These are phyloP conservation scores for Excoecaria cochinchinensis DNA, from an alignment of 345 rosid species.

Conservation along the genomic window DNA sequence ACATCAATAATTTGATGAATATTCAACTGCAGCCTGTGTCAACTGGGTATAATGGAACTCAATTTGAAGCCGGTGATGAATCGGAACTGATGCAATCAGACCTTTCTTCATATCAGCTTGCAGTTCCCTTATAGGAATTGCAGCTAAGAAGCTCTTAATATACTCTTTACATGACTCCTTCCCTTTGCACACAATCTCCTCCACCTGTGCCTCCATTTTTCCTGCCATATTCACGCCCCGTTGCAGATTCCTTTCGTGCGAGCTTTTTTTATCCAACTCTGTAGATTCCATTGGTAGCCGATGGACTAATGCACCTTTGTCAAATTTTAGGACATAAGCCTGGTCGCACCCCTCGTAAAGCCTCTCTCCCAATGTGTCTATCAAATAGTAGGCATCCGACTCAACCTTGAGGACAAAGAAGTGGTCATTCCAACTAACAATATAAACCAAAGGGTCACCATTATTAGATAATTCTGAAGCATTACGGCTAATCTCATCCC, in stretches of 20 bases:
- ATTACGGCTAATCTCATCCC: slow-evolving; percentile 51
- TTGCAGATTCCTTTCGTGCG: slow-evolving; percentile 2
- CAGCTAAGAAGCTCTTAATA: slow-evolving; percentile 66
- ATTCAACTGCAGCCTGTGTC: slow-evolving; percentile 18
- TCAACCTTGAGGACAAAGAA: slow-evolving; percentile 63
- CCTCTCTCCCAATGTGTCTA: slow-evolving; percentile 72
- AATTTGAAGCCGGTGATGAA: slow-evolving; percentile 62
- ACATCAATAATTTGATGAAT: neutral
- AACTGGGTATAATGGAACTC: slow-evolving; percentile 58
- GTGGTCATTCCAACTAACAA: slow-evolving; percentile 76
- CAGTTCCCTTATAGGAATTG: slow-evolving; percentile 58
- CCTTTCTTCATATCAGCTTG: slow-evolving; percentile 66
- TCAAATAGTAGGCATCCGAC: slow-evolving; percentile 58
- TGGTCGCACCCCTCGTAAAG: slow-evolving; percentile 60
- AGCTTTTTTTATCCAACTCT: slow-evolving; percentile 19
- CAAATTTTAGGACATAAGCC: slow-evolving; percentile 58
- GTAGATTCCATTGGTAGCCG: slow-evolving; percentile 19
- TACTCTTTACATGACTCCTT: slow-evolving; percentile 67
- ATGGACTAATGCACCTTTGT: slow-evolving; percentile 41
- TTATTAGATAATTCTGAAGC: slow-evolving; percentile 12
- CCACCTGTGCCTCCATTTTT: slow-evolving; percentile 25
- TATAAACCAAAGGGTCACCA: slow-evolving; percentile 39
- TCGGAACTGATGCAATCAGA: slow-evolving; percentile 47
- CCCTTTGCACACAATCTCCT: slow-evolving; percentile 44
- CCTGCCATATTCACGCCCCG: neutral